These are phyloP conservation scores for Panellus pusillus DNA, from an alignment of 768 basidiomycete species.

Conservation along the genomic window DNA sequence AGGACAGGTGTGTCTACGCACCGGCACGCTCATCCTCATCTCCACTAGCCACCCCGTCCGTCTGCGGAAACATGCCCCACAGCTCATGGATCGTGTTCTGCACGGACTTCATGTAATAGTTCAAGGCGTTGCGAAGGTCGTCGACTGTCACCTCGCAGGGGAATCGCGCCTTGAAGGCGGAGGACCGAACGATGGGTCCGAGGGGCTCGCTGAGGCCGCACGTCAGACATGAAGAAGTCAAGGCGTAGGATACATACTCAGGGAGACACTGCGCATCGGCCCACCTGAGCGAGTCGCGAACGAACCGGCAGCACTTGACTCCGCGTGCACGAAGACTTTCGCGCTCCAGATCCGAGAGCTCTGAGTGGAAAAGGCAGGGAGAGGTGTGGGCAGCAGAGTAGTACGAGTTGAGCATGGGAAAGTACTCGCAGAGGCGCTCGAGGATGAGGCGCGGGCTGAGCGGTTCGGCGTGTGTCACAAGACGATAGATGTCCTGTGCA, in stretches of 20 bases:
- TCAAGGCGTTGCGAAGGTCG: not conserved
- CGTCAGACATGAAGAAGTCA: not conserved
- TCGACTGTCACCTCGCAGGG: not conserved
- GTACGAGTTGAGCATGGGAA: slow-evolving; percentile 3
- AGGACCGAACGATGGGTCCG: not conserved
- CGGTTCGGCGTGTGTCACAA: slow-evolving; percentile 12
- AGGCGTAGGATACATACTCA: not conserved
- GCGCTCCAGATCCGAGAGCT: slow-evolving; percentile 8
- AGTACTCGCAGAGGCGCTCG: slow-evolving; percentile 18
- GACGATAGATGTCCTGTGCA: slow-evolving; percentile 13
- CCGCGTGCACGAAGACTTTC: not conserved
- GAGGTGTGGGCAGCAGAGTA: not conserved
- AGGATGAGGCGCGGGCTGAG: slow-evolving; percentile 1
- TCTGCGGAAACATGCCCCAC: slow-evolving; percentile 12
- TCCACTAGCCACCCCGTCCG: no score
- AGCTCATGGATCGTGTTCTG: slow-evolving; percentile 13
- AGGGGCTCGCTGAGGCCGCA: not conserved
- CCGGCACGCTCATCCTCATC: no score
- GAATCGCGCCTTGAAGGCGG: slow-evolving; percentile 2
- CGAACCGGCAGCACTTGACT: slow-evolving; percentile 8
- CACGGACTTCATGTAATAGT: slow-evolving; percentile 2
- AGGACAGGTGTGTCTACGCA: no score
- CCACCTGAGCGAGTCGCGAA: slow-evolving; percentile 9
- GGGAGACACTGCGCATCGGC: not conserved
- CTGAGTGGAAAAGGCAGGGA: slow-evolving; percentile 13